Evolutionary conservation across 495 filamentous ascomycete species (phyloP), one percentile per base, ranked within the genome.

Genomic region (Aspergillus baeticus): DNA sequence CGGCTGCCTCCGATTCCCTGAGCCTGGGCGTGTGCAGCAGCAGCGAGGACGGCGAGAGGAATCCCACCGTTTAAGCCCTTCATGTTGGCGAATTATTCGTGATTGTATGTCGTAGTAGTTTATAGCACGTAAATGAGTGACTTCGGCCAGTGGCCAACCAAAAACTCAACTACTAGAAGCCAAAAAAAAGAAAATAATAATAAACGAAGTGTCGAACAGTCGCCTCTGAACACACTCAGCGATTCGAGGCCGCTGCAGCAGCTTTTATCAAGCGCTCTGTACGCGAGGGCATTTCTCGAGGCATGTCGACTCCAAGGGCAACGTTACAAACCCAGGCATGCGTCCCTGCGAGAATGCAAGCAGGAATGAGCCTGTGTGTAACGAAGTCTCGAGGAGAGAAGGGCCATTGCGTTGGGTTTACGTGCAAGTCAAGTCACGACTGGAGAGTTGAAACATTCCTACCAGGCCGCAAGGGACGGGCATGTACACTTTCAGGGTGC

Each of bases 11-110:
- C 14, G 15, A 56, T 63, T 15, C 2, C 42, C 7, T 17, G 31
- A 8, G 60, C 61, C 62, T 74, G 62, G 7, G 70, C 70, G 55
- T 64, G 63, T 10, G 69, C 68, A 38, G 71, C 64, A 11, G 69
- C 71, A 21, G 69, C 74, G 53, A 77, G 63, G 29, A 75, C 55
- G 38, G 74, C 74, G 8, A 77, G 57, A 5, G 74, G 69, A 44
- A 77, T 71, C 44, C 70, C 71, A 31, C 61, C 65, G 31, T 72
- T 61, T 47, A 77, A 64, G 42, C 71, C 71, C 66, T 77, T 77
- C 74, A 77, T 77, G 22, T 54, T 63, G 46, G 14, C 50, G 34
- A 18, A 7, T 63, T 48, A 44, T 48, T 43, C 15, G 18, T 54
- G 45, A 34, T 21, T 18, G n/a, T 21, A 56, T 64, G 63, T 58